A percentile compares a stretch with the other conserved stretches of the same genome.
Evolutionary conservation across 1,139 yeast species (phyloP).

Genomic region (Geotrichum klebahnii): DNA sequence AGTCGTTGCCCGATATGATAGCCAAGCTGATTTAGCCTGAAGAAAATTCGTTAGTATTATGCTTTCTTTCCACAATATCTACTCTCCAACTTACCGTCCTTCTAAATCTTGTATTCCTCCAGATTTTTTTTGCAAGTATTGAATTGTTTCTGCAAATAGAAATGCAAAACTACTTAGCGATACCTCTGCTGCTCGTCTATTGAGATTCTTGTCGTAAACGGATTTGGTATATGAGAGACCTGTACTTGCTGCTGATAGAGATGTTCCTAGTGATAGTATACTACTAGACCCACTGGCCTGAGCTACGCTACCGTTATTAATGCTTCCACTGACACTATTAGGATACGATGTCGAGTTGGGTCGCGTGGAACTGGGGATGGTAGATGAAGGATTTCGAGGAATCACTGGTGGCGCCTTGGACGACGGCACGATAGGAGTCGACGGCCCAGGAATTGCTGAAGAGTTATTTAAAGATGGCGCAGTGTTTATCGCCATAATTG

Average conservation of each 20-base stretch:
- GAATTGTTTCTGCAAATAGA: slow-evolving; percentile 67
- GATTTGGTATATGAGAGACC: slow-evolving; percentile 21
- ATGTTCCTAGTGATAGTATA: slow-evolving; percentile 8
- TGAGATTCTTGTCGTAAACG: slow-evolving; percentile 66
- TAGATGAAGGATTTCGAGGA: slow-evolving; percentile 36
- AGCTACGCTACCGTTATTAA: slow-evolving; percentile 1
- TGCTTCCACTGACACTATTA: slow-evolving; percentile 6
- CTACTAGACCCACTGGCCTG: slow-evolving; percentile 3
- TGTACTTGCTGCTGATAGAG: neutral
- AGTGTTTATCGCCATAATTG: neutral
- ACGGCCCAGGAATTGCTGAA: slow-evolving; percentile 25
- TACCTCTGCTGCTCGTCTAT: slow-evolving; percentile 62
- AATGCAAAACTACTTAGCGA: slow-evolving; percentile 64
- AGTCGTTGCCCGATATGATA: slow-evolving; percentile 61
- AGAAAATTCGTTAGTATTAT: neutral
- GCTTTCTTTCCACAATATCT: neutral
- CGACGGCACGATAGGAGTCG: slow-evolving; percentile 36
- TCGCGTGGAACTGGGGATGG: slow-evolving; percentile 32
- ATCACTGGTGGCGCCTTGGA: slow-evolving; percentile 33
- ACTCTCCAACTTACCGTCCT: slow-evolving; percentile 32
- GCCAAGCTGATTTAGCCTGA: slow-evolving; percentile 70
- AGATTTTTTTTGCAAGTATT: slow-evolving; percentile 59
- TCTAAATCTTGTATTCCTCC: slow-evolving; percentile 77
- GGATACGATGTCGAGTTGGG: slow-evolving; percentile 12
- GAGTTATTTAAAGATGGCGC: neutral